Base-by-base conservation (phyloP, 2,329 filamentous ascomycete species). In the Mariannaea sp. region DNA sequence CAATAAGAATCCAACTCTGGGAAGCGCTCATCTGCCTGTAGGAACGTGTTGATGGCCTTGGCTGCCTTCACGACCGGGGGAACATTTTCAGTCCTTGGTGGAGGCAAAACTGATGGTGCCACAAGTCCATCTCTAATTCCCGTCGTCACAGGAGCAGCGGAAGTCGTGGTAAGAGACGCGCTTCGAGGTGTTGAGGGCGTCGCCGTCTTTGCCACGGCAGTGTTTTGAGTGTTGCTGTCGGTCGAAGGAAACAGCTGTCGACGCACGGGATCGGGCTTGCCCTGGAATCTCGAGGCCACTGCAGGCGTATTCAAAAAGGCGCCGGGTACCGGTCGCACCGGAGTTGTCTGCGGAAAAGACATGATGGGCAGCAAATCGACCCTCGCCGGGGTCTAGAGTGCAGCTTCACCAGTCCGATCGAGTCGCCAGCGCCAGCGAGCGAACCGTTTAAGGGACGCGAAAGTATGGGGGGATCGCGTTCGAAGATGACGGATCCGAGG, bases 1-100 rank as follows among this genome's bases (percentile, higher is more conserved):
- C 95, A 86, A 75, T 96, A 96, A 53, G 84, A 88, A 71, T 97
- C 93, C 14, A 99, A 77, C 59, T 96, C 90, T 6, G 92, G 92
- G 68, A 91, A 99, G 68, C 84, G 85, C 65, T 86, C 85, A 68
- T 97, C 93, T 54, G 81, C 79, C 54, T 84, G 79, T 38, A 97
- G 76, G 38, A 89, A 87, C 60, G 86, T 82, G 72, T 96, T 96
- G 71, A 99, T 87, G 16, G 89, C 92, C 60, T 80, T 82, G 40
- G 92, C 90, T 16, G 91, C 94, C 72, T 90, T 89, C 61, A 89
- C 82, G 55, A 96, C 82, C 0, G 89, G 88, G 38, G 84, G 85
- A 40, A 88, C 68, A 52, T 74, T 71, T 36, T 77, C 74, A 9
- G 68, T 70, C 55, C 80, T 77, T 49, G 75, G 72, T 58, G 79